These are phyloP conservation scores for Carex myosuroides DNA, from an alignment of 176 grass and related monocot genomes.

Conservation along the genomic window DNA sequence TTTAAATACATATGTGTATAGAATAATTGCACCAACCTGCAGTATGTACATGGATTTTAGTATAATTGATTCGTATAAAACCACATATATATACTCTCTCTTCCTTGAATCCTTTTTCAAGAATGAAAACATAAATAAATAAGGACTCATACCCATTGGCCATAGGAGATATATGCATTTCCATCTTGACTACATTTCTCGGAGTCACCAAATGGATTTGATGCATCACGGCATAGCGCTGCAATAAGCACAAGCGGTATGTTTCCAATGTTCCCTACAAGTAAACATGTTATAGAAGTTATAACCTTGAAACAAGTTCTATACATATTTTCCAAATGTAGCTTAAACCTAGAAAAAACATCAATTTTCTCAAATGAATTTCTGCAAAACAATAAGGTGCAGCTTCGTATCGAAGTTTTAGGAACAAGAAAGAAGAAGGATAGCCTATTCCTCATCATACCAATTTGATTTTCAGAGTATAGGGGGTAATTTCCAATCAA, in stretches of 20 bases:
- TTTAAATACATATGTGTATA: conserved; percentile 99
- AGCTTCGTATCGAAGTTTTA: not conserved
- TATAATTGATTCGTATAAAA: conserved; percentile 12
- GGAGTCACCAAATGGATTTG: conserved; percentile 95
- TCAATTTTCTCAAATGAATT: not conserved
- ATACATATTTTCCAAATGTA: not conserved
- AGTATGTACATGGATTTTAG: conserved; percentile 11
- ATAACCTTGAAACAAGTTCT: not conserved
- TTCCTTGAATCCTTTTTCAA: conserved; percentile 17
- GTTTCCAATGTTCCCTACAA: conserved; percentile 95
- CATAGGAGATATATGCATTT: conserved; percentile 98
- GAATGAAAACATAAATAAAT: not conserved
- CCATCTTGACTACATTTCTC: conserved; percentile 91
- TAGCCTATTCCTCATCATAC: not conserved
- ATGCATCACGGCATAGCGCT: conserved; percentile 76
- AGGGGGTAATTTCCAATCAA: not conserved
- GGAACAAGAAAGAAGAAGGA: not conserved
- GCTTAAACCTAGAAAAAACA: conserved; percentile 1
- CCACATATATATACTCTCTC: not conserved
- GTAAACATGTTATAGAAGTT: conserved; percentile 8
- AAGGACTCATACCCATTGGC: conserved; percentile 75
- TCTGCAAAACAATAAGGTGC: not conserved
- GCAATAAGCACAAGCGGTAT: conserved; percentile 95
- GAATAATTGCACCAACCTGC: conserved; percentile 96
- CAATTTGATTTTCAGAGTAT: not conserved